Evolutionary conservation across 2,329 filamentous ascomycete species (phyloP), one percentile per base, ranked within the genome.

Genomic region (Tolypocladium inflatum): DNA sequence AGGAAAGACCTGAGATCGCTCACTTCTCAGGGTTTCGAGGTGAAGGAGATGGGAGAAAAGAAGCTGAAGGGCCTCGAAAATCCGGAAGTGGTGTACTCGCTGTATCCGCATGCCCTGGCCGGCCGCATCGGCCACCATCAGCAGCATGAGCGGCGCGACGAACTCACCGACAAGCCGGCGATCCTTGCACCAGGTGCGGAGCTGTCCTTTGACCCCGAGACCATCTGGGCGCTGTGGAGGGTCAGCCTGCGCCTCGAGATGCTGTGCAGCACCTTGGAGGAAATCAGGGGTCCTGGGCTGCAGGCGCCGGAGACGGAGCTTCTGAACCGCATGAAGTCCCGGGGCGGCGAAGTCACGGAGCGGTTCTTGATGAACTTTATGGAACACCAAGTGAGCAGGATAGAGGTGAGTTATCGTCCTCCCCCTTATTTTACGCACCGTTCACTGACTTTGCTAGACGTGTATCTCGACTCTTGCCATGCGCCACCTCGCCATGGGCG

Each of bases 11-110:
- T 99, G 23, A 85, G 91, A 55, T 89, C 90, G 35, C 81, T 99
- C 33, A 94, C 87, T 65, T 91, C 87, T 54, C 91, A 96, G 73
- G 94, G 94, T 9, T 99, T 97, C 68, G 91, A 96, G 70, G 91
- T 97, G 68, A 97, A 97, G 73, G 92, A 97, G 67, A 88, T 96
- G 71, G 94, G 94, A 54, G 92, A 97, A 73, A 88, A 88, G 64
- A 97, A 96, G 69, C 80, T 99, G 58, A 99, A 99, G 75, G 94
- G 94, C 37, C 85, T 99, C 15, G 94, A 99, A 73, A 99, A 99
- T 69, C 93, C 94, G 0, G 94, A 99, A 71, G 88, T 91, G 60
- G 88, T 99, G 64, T 97, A 96, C 74, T 86, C 96, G 59, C 89
- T 99, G 71, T 99, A 97, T 70, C 93, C 94, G 2, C 91, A 96